Evolutionary conservation across 257 asterid genomes (phyloP).

Genomic region (Echites panduratus): DNA sequence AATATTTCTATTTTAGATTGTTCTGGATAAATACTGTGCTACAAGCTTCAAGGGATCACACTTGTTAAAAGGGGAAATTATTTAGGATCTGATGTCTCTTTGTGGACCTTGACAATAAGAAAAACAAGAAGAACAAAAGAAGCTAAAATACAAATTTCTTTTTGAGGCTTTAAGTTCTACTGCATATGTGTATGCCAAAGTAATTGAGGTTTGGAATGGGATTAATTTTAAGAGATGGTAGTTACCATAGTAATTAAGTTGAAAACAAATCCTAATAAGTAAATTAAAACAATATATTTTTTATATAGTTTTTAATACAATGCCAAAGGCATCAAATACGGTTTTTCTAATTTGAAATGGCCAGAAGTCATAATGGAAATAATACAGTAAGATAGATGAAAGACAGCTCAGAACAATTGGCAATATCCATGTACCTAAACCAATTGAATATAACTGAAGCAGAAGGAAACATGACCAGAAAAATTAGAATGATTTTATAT

Average conservation of each 20-base stretch:
- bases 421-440: too few relatives aligned
- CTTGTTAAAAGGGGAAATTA: neutral
- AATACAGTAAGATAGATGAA: too few relatives aligned
- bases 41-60: neutral
- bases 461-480: too few relatives aligned
- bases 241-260: neutral
- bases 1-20: neutral
- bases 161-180: neutral
- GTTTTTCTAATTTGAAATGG: too few relatives aligned
- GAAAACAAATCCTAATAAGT: neutral
- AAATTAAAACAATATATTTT: too few relatives aligned
- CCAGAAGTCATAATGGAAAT: too few relatives aligned
- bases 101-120: neutral
- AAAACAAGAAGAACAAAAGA: neutral
- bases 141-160: neutral
- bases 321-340: too few relatives aligned
- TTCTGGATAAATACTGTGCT: neutral
- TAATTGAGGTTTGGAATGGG: neutral
- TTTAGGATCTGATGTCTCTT: neutral
- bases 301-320: too few relatives aligned
- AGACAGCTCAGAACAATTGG: too few relatives aligned
- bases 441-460: too few relatives aligned
- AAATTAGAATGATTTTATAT: too few relatives aligned
- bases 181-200: neutral
- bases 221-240: neutral